Conservation (phyloP, 2,329 filamentous ascomycete species). For the Neonectria neomacrospora region DNA sequence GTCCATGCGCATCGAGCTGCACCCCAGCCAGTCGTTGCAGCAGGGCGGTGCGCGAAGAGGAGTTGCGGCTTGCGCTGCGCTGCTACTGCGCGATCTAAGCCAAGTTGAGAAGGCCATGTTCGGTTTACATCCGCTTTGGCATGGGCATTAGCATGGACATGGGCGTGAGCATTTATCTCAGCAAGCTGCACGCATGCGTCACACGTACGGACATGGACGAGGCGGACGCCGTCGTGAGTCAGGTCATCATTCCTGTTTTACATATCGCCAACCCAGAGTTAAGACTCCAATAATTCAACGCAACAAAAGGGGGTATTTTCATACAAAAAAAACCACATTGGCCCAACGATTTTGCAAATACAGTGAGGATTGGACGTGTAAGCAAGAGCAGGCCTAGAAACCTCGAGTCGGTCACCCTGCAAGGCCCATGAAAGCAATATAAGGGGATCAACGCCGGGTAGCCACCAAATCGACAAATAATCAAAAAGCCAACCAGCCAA, state of each 20-base stretch:
- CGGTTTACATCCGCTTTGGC: background rate
- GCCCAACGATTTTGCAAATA: slow-evolving; percentile 19
- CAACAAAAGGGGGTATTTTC: slow-evolving; percentile 39
- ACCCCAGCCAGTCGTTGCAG: slow-evolving; percentile 23
- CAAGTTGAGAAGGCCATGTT: slow-evolving; percentile 10
- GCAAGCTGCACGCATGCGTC: slow-evolving; percentile 13
- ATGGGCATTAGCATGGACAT: slow-evolving; percentile 6
- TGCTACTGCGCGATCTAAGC: slow-evolving; percentile 7
- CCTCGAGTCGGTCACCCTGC: slow-evolving; percentile 15
- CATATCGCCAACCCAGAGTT: slow-evolving; percentile 33
- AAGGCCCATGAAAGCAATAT: slow-evolving; percentile 13
- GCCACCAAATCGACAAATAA: slow-evolving; percentile 30
- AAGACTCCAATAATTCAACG: slow-evolving; percentile 33
- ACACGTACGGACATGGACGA: background rate
- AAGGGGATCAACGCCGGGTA: slow-evolving; percentile 38
- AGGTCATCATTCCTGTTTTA: slow-evolving; percentile 20
- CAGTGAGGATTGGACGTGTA: slow-evolving; percentile 8
- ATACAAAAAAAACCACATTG: slow-evolving; percentile 37
- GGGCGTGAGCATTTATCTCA: background rate
- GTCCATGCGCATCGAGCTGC: slow-evolving; percentile 13
- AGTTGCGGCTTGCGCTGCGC: slow-evolving; percentile 11
- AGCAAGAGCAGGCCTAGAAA: slow-evolving; percentile 11
- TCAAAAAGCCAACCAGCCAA: slow-evolving; percentile 2
- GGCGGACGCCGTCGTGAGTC: slow-evolving; percentile 24
- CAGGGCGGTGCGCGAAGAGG: slow-evolving; percentile 18